These are phyloP conservation scores for Gossypium longicalyx DNA, from an alignment of 345 rosid species.

Conservation along the genomic window DNA sequence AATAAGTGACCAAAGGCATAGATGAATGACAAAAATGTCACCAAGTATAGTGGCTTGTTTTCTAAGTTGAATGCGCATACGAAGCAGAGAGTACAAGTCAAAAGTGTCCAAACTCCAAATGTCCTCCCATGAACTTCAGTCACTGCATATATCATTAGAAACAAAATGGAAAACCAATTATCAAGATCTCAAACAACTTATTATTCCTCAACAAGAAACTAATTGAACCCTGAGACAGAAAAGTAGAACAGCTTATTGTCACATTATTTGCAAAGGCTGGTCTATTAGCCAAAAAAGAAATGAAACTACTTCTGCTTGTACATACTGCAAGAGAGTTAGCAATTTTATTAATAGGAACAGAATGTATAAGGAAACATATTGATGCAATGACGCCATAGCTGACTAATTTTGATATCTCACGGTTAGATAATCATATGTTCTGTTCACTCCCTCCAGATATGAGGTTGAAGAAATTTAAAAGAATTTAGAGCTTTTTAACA, in stretches of 20 bases:
- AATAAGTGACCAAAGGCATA: conserved; percentile 86
- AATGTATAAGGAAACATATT: background rate
- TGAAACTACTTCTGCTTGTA: background rate
- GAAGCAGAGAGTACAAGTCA: conserved; percentile 90
- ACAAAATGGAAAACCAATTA: background rate
- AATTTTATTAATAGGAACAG: background rate
- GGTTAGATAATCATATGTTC: conserved; percentile 1
- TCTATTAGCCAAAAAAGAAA: background rate
- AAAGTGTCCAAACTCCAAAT: conserved; percentile 92
- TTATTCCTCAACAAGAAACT: background rate
- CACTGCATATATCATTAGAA: conserved; percentile 45
- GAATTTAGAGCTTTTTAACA: background rate
- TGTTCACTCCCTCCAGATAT: background rate
- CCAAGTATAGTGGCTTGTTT: conserved; percentile 68
- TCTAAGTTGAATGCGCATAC: conserved; percentile 88
- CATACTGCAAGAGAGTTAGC: conserved; percentile 3
- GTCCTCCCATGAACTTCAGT: conserved; percentile 97
- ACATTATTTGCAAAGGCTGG: background rate
- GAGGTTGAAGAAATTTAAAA: background rate
- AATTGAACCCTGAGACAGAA: background rate
- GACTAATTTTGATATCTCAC: background rate
- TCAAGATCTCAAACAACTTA: background rate
- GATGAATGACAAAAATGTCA: conserved; percentile 77
- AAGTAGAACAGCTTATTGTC: background rate
- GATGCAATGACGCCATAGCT: background rate